phyloP scores from a whole-genome alignment of 176 grass and related monocot species.

The Canna indica region DNA sequence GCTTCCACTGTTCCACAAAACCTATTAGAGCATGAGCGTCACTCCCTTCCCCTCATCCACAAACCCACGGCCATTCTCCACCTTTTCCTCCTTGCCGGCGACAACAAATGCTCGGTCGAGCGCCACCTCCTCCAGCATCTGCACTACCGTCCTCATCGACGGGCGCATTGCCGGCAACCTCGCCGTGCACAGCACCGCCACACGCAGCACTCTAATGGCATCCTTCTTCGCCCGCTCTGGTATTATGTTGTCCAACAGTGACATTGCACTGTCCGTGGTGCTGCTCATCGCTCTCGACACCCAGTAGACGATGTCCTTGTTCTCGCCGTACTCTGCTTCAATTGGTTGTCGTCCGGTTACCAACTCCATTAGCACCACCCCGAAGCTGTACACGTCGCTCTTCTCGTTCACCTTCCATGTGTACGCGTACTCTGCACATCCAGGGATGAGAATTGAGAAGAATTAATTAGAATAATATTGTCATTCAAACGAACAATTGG shows the following conservation, averaged over 20 bases:
- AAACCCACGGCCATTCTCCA: not conserved
- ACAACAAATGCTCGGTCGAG: not conserved
- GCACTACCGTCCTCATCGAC: constrained; percentile 79
- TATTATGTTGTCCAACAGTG: constrained; percentile 34
- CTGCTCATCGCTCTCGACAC: constrained; percentile 21
- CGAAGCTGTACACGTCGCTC: constrained; percentile 89
- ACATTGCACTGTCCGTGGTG: constrained; percentile 28
- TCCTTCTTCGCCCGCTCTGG: constrained; percentile 42
- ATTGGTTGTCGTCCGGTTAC: constrained; percentile 57
- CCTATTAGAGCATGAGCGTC: too few species aligned
- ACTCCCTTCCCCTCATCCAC: not conserved
- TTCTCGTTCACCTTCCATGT: constrained; percentile 66
- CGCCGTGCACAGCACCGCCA: constrained; percentile 62
- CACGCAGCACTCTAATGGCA: constrained; percentile 40
- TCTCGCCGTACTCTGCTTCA: constrained; percentile 62
- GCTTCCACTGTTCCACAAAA: too few species aligned
- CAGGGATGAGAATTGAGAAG: not conserved
- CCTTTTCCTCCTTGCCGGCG: not conserved
- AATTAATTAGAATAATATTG: too few species aligned
- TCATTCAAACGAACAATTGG: too few species aligned
- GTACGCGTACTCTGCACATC: constrained; percentile 59
- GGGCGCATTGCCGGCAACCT: constrained; percentile 53
- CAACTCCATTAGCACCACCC: constrained; percentile 76
- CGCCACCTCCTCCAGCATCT: constrained; percentile 73
- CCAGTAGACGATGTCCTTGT: constrained; percentile 76